Base-by-base conservation (phyloP, 257 asterid genomes). In the Nicotiana attenuata region DNA sequence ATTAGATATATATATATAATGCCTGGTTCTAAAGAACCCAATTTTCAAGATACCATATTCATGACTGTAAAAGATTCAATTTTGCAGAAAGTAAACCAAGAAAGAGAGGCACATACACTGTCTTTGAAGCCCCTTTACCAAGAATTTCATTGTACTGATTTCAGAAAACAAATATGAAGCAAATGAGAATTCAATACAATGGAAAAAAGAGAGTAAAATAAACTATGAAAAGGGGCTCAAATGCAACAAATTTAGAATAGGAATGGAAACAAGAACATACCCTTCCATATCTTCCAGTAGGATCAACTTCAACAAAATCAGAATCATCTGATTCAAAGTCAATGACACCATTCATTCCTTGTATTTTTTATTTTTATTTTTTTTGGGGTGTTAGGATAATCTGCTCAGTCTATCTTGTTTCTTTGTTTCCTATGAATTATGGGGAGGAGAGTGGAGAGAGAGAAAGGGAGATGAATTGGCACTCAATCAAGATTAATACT, bases 271-370 rank as follows among this genome's bases (percentile, higher is more conserved):
- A 15, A 55, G 77, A 68, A 20, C 89, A 83, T 87, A 95, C 99
- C 94, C 97, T 93, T 87, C 96, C 97, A 86, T 95, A 95, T 95
- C 99, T 91, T 41, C 97, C 98, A 77, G 94, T 89, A 24, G 99
- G 99, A 90, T 95, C 99, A 89, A 92, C 94, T 87, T 95, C 99
- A 52, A 92, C 93, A 81, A 91, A 93, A 76, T 91, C 97, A 68
- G 95, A 86, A 83, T 89, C 90, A 82, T 91, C 98, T 81, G 89
- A 85, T 84, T 89, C 94, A 85, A 81, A 84, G 81, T 86, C 92
- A 85, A 61, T 85, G 50, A 87, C 87, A 87, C 89, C 94, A 88
- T 89, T 87, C 99, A 95, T 95, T 75, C 88, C 84, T 81, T 60
- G 33, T 6, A 22, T 38, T 7, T 38, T 35, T 6, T 35, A 10